Conservation (phyloP, 106 monocot species). For the Allium fistulosum region DNA sequence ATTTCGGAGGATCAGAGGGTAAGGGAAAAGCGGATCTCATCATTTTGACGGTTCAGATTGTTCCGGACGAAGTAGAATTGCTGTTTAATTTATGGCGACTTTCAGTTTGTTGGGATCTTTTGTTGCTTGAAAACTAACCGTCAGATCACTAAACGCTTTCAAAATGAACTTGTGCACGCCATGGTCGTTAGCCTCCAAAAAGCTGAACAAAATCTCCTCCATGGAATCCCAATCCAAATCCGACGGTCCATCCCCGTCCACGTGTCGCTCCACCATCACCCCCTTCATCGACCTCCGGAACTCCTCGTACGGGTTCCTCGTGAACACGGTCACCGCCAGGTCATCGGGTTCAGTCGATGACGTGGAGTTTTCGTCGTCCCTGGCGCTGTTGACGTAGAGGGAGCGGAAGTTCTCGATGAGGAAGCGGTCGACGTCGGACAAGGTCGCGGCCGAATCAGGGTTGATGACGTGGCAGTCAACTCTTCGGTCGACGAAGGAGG, state of each 20-base stretch:
- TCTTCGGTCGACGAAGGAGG: conserved; percentile 35
- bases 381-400: conserved; percentile 28
- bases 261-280: conserved; percentile 40
- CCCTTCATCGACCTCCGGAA: conserved; percentile 50
- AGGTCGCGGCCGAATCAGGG: conserved; percentile 32
- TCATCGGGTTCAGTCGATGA: conserved; percentile 3
- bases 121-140: conserved; percentile 18
- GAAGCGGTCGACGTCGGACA: conserved; percentile 81
- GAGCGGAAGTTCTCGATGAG: conserved; percentile 74
- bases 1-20: no score
- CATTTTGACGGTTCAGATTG: no score
- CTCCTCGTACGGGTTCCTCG: conserved; percentile 47
- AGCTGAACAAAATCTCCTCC: conserved; percentile 70
- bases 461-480: neutral
- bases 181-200: conserved; percentile 62
- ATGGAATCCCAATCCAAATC: conserved; percentile 81
- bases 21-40: no score
- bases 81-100: no score
- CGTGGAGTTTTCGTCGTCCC: conserved; percentile 5
- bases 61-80: no score
- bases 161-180: conserved; percentile 58
- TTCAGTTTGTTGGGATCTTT: neutral
- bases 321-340: conserved; percentile 36
- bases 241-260: conserved; percentile 10
- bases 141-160: conserved; percentile 53